Evolutionary conservation across 2,329 filamentous ascomycete species (phyloP).

Genomic region (Penicillium sp.): DNA sequence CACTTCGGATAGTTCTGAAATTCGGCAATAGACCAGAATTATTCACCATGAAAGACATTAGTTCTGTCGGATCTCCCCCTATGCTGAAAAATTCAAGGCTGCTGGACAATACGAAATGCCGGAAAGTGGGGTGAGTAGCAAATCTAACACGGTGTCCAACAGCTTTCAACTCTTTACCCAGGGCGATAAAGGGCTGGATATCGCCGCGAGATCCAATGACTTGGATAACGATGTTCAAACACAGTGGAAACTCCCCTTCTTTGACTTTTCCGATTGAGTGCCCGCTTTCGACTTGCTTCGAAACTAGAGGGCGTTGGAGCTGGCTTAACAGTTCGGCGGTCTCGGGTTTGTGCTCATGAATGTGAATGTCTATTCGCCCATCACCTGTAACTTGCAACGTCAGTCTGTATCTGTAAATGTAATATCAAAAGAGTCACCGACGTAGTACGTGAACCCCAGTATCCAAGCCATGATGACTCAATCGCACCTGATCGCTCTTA

Average conservation of each 20-base stretch:
- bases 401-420: slow-evolving; percentile 1
- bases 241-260: slow-evolving; percentile 15
- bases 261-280: slow-evolving; percentile 1
- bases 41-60: slow-evolving; percentile 90
- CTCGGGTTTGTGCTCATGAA: slow-evolving; percentile 18
- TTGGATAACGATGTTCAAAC: slow-evolving; percentile 66
- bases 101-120: slow-evolving; percentile 66
- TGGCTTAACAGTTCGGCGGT: slow-evolving; percentile 20
- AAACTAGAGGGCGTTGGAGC: slow-evolving; percentile 6
- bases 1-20: slow-evolving; percentile 70
- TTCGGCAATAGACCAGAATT: slow-evolving; percentile 82
- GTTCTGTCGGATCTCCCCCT: slow-evolving; percentile 68
- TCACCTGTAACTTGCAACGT: slow-evolving; percentile 11
- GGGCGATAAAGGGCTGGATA: too few relatives aligned
- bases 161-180: slow-evolving; percentile 61
- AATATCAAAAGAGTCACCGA: not conserved
- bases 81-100: slow-evolving; percentile 74
- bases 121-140: slow-evolving; percentile 69
- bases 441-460: slow-evolving; percentile 5
- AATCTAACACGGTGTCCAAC: slow-evolving; percentile 71
- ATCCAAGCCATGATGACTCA: slow-evolving; percentile 1
- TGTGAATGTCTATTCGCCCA: slow-evolving; percentile 22
- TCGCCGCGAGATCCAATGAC: slow-evolving; percentile 73
- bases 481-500: not conserved
- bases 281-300: too few relatives aligned